phyloP scores from a whole-genome alignment of 257 asterid genomes.

The Solanum pinnatisectum region DNA sequence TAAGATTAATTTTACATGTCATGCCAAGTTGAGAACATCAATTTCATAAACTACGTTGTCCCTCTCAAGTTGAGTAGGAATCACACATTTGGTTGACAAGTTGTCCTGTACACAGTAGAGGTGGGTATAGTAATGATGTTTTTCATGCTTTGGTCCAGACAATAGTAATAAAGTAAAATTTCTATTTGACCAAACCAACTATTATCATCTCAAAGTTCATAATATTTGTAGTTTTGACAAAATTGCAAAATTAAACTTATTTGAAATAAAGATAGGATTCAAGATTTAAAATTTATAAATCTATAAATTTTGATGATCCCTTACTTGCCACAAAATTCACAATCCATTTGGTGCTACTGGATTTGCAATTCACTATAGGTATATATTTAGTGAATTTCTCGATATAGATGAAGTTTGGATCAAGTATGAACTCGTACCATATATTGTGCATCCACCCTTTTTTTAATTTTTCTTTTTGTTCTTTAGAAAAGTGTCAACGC shows the following conservation, averaged over 20 bases:
- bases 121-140: not conserved
- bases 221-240: not conserved
- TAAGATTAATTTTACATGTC: not conserved
- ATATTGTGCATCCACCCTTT: not conserved
- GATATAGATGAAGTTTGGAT: not conserved
- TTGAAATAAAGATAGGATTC: not conserved
- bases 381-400: not conserved
- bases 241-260: not conserved
- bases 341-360: no score
- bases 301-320: not conserved
- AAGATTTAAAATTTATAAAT: no score
- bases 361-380: not conserved
- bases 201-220: not conserved
- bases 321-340: not conserved
- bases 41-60: not conserved
- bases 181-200: not conserved
- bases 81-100: not conserved
- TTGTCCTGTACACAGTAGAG: not conserved
- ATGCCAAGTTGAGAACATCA: not conserved
- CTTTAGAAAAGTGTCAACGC: not conserved
- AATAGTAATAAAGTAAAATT: not conserved
- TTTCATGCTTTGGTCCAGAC: not conserved
- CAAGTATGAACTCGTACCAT: not conserved
- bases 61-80: not conserved
- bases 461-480: no score